A percentile compares a stretch with the other conserved stretches of the same genome.
Conservation (phyloP, 164 flowering plant genomes). For the Magnolia officinalis region DNA sequence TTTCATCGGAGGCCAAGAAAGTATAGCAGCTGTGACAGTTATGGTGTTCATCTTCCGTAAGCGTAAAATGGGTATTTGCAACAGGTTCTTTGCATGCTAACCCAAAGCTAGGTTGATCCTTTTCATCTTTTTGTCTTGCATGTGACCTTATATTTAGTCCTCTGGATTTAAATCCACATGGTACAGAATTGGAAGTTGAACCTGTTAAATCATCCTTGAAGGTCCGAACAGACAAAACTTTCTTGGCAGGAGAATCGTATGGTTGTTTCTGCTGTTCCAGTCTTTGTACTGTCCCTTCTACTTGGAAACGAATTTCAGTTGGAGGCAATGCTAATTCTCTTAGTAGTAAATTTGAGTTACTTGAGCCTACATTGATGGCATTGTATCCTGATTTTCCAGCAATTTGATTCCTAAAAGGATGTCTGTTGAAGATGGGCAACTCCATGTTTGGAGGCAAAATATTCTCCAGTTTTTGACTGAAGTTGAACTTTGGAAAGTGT, state of each 20-base stretch:
- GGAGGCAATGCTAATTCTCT: slow-evolving; percentile 9
- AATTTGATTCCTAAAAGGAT: slow-evolving; percentile 9
- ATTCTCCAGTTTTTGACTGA: slow-evolving; percentile 10
- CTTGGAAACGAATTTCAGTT: slow-evolving; percentile 15
- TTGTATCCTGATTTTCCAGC: slow-evolving; percentile 16
- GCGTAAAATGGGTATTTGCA: slow-evolving; percentile 1
- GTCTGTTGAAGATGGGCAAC: background rate
- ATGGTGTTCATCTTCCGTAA: slow-evolving; percentile 8
- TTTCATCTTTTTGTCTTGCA: slow-evolving; percentile 9
- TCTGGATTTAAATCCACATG: background rate
- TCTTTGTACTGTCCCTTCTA: slow-evolving; percentile 14
- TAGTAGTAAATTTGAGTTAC: slow-evolving; percentile 4
- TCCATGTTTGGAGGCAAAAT: slow-evolving; percentile 10
- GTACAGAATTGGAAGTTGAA: slow-evolving; percentile 14
- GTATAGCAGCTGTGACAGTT: slow-evolving; percentile 17
- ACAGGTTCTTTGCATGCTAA: slow-evolving; percentile 17
- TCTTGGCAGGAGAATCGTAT: slow-evolving; percentile 15
- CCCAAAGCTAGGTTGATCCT: background rate
- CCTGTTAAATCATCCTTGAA: slow-evolving; percentile 16
- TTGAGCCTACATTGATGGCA: slow-evolving; percentile 8
- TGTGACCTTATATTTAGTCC: background rate
- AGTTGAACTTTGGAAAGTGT: slow-evolving; percentile 20
- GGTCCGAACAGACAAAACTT: slow-evolving; percentile 15
- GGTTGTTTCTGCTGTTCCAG: slow-evolving; percentile 14
- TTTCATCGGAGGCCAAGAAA: slow-evolving; percentile 19